Evolutionary conservation across 1,284 basidiomycete species (phyloP), one percentile per base, ranked within the genome.

Genomic region (Sutorius eximius): DNA sequence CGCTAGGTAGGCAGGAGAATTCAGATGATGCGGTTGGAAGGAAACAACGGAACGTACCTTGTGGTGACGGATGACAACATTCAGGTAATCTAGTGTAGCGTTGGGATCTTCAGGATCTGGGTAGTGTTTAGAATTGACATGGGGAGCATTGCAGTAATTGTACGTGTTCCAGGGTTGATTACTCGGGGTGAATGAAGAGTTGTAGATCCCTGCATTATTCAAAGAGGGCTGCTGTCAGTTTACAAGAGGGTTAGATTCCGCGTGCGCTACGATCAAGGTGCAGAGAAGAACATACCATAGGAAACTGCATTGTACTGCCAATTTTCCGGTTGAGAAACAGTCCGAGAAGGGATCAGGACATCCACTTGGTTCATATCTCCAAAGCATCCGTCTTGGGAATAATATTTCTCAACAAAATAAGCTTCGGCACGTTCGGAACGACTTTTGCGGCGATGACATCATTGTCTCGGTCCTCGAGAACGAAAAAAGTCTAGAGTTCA

Each of bases 61-160:
- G 58, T 80, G 79, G 53, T 80, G 79, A 32, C 79, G 71, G 53
- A 79, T 72, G 53, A 78, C 67, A n/a, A 71, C 66, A 45, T 76
- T 77, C 54, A 79, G 45, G 56, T 77, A 77, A 42, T 75, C 71
- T 5, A 80, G 57, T 3, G 66, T 68, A 3, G 63, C 71, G 10
- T 51, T 42, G 3, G 61, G 55, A 44, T 69, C 61, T 27, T 51
- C 49, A 5, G 74, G 75, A 3, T 46, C 33, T 6, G 52, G 33
- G 54, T 79, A 80, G 55, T 77, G 72, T 44, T 61, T 66, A 2
- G 67, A 60, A 58, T 74, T 77, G 59, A 80, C 76, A 56, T 79
- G 79, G 0, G 79, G 78, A 0, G 80, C 79, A 50, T 82, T 81
- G 64, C 79, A 81, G 56, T 82, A 81, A 52, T 80, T 80, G 66